Base-by-base conservation (phyloP, 202 grass and related monocot species). In the Panicum hallii region DNA sequence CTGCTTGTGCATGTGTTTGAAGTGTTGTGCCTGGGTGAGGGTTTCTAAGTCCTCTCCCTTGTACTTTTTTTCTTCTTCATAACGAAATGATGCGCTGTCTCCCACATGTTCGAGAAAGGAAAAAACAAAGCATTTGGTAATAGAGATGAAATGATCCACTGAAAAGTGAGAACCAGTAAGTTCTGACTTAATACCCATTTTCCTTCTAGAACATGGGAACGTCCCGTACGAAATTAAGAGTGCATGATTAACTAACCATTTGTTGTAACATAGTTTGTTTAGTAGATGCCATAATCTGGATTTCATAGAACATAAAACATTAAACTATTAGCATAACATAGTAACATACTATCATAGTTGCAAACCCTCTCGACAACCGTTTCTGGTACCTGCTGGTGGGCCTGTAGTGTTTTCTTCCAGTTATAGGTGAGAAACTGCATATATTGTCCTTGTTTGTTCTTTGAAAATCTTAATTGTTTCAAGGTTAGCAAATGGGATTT, bases 361-460 rank as follows among this genome's bases (percentile, higher is more conserved):
- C 46, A 63, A 85, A 79, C 20, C 22, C 53, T 40, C 11, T 22
- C 1, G 2, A 42, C 11, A 22, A 58, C 20, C 11, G 2, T 42
- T 57, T 42, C 1, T 32, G 49, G 50, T 54, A 9, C 44, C 45
- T 67, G 48, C 16, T 19, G 20, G 19, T 58, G 32, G 17, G 17
- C 17, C 19, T 75, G 10, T 75, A 22, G 30, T 12, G 11, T 1
- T 67, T 19, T 82, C 42, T 28, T 76, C 42, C 70, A 16, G 11
- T 85, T 62, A 53, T 67, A 72, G 16, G 32, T 50, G 30, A 50
- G 54, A 53, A 62, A 43, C 16, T 20, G 45, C n/a, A 85, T 71
- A 70, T 32, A 68, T 11, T 60, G 8, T 17, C 83, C 12, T 47
- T 20, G 45, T 16, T 57, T 28, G 1, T 61, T 62, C 61, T 85